Evolutionary conservation across 1,139 yeast species (phyloP), one percentile per base, ranked within the genome.

Genomic region (Geotrichum siamense): DNA sequence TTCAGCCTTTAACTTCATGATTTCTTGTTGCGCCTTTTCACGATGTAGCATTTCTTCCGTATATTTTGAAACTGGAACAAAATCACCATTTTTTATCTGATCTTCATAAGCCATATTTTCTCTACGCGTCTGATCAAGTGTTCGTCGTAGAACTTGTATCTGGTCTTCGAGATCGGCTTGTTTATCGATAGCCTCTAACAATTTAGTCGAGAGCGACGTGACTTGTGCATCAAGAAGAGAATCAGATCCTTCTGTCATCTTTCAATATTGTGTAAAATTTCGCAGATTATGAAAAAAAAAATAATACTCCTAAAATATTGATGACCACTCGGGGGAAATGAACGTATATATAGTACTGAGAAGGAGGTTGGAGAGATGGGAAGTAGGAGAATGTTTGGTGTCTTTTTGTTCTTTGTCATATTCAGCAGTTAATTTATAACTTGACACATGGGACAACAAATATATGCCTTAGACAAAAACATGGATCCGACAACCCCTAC

Each of bases 1-100:
- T 56, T 81, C 89, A n/a, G 68, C 74, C 49, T 77, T 72, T 35
- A 81, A 64, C 51, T 67, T 65, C 44, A 67, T 64, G 43, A 74
- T 71, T 54, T 77, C 77, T 15, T 65, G 61, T 53, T 78, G 82
- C 2, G 81, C 78, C 5, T 60, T 67, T 16, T 57, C 58, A 39
- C 62, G 53, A 22, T 52, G 43, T 22, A 48, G 51, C 33, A 48
- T 51, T 40, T 57, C 62, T n/a, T 39, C 32, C 3, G 29, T 35
- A 10, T 31, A 27, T 3, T 25, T 38, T 20, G 52, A 39, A 39
- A 52, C 52, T 20, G 53, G 53, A n/a, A 61, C 56, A 13, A 57
- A 47, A 5, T 47, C 48, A 5, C 59, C 60, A 8, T 47, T 37
- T 42, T 47, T 49, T 27, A 62, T 40, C 40, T 53, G 52, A 9